Evolutionary conservation across 2,329 filamentous ascomycete genomes (phyloP).

Genomic region (Venturia pyrina): DNA sequence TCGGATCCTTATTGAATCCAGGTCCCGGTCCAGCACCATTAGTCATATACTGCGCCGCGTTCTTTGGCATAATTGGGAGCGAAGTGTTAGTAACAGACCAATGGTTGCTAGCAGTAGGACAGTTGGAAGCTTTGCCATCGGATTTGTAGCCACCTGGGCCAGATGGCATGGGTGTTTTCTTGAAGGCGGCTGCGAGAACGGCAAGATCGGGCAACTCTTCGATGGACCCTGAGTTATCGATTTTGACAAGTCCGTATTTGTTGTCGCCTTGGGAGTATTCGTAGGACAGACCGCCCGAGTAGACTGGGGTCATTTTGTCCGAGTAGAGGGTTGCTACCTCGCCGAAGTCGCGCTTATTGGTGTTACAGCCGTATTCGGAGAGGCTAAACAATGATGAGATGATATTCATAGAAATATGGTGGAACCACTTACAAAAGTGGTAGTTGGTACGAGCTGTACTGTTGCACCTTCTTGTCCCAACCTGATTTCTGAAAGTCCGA

Average conservation of each 20-base stretch:
- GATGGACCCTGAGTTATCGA: slow-evolving; percentile 41
- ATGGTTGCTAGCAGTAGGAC: slow-evolving; percentile 42
- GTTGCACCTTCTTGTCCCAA: slow-evolving; percentile 82
- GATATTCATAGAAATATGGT: neutral
- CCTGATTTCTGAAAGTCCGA: slow-evolving; percentile 60
- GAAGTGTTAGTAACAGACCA: slow-evolving; percentile 44
- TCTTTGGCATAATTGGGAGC: slow-evolving; percentile 48
- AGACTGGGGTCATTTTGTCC: slow-evolving; percentile 76
- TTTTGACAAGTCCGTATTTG: slow-evolving; percentile 68
- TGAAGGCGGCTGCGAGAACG: slow-evolving; percentile 41
- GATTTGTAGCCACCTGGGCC: slow-evolving; percentile 52
- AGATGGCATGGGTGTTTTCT: slow-evolving; percentile 39
- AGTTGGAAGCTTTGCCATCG: slow-evolving; percentile 41
- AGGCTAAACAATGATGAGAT: slow-evolving; percentile 38
- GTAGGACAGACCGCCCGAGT: slow-evolving; percentile 93
- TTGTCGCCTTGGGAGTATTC: slow-evolving; percentile 79
- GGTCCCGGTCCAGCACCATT: slow-evolving; percentile 47
- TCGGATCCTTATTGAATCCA: slow-evolving; percentile 40
- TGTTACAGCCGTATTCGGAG: slow-evolving; percentile 87
- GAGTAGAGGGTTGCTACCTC: slow-evolving; percentile 75
- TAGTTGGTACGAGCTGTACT: slow-evolving; percentile 75
- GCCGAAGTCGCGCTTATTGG: slow-evolving; percentile 68
- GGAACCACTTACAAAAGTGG: slow-evolving; percentile 56
- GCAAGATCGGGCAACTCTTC: slow-evolving; percentile 54
- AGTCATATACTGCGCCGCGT: slow-evolving; percentile 46